phyloP scores from a whole-genome alignment of 139 green algal genomes.

The Mesotaenium endlicherianum region DNA sequence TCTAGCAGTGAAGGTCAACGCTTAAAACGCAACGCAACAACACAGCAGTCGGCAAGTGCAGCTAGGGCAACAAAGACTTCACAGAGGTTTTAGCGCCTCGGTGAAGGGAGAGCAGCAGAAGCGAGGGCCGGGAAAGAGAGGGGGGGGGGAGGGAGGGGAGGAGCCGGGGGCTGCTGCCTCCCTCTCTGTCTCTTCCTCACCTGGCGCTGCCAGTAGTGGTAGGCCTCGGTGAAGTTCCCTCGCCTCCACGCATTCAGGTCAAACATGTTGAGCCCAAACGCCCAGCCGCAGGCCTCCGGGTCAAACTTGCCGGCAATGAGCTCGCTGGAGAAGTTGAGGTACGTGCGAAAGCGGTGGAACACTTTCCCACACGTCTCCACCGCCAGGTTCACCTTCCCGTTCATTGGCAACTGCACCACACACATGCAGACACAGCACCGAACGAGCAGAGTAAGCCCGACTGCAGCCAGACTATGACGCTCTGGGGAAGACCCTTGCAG shows the following conservation, averaged over 20 bases:
- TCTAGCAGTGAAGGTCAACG: not conserved
- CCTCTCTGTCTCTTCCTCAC: not conserved
- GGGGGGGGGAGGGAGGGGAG: too few relatives aligned
- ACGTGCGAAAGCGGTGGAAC: conserved; percentile 34
- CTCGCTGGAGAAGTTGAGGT: conserved; percentile 29
- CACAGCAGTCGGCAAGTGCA: not conserved
- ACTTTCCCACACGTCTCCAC: conserved; percentile 23
- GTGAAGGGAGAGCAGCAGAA: not conserved
- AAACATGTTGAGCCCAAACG: conserved; percentile 41
- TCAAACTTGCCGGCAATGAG: conserved; percentile 17
- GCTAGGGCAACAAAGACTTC: not conserved
- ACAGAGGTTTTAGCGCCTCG: not conserved
- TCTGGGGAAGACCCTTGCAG: not conserved
- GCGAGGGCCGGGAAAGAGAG: too few relatives aligned
- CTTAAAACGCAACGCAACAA: not conserved
- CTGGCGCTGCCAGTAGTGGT: conserved; percentile 37
- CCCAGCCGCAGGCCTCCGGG: conserved; percentile 33
- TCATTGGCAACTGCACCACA: conserved; percentile 13
- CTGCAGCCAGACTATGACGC: not conserved
- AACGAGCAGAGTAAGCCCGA: not conserved
- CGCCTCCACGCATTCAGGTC: conserved; percentile 26
- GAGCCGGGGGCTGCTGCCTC: too few relatives aligned
- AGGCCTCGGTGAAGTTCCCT: conserved; percentile 23
- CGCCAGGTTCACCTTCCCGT: conserved; percentile 29
- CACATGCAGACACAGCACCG: not conserved